Conservation (phyloP, 2,329 filamentous ascomycete genomes). For the Hymenoscyphus salicellus region DNA sequence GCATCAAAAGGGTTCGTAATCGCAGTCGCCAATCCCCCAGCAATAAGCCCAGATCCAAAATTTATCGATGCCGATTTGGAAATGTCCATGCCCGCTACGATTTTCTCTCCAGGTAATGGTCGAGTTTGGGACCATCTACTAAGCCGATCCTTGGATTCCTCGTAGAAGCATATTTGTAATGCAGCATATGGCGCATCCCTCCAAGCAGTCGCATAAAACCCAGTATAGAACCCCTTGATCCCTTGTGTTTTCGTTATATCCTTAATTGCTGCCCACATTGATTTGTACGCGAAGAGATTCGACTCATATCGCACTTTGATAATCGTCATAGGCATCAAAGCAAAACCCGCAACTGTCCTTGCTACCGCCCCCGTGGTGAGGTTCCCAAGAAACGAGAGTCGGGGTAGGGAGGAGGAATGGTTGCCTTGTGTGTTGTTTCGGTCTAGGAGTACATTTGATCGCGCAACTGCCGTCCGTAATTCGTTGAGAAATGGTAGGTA, state of each 20-base stretch:
- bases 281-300: slow-evolving; percentile 78
- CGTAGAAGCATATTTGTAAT: slow-evolving; percentile 91
- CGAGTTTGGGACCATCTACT: slow-evolving; percentile 29
- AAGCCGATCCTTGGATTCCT: slow-evolving; percentile 70
- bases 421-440: slow-evolving; percentile 19
- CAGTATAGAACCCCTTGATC: slow-evolving; percentile 81
- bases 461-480: slow-evolving; percentile 66
- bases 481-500: slow-evolving; percentile 90
- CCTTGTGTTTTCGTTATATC: slow-evolving; percentile 76
- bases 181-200: slow-evolving; percentile 96
- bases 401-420: slow-evolving; percentile 71
- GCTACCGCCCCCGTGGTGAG: slow-evolving; percentile 80
- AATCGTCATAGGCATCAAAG: slow-evolving; percentile 94
- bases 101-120: slow-evolving; percentile 23
- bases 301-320: slow-evolving; percentile 97
- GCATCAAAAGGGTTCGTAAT: slow-evolving; percentile 97
- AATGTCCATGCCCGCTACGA: slow-evolving; percentile 27
- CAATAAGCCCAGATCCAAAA: slow-evolving; percentile 76
- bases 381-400: slow-evolving; percentile 80
- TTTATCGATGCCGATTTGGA: slow-evolving; percentile 67
- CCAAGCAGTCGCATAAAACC: slow-evolving; percentile 89
- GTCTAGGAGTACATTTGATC: slow-evolving; percentile 37
- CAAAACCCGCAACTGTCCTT: slow-evolving; percentile 79
- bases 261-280: slow-evolving; percentile 65
- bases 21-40: slow-evolving; percentile 77